phyloP scores from a whole-genome alignment of 1,139 yeast genomes.

The Hyphopichia fennica region DNA sequence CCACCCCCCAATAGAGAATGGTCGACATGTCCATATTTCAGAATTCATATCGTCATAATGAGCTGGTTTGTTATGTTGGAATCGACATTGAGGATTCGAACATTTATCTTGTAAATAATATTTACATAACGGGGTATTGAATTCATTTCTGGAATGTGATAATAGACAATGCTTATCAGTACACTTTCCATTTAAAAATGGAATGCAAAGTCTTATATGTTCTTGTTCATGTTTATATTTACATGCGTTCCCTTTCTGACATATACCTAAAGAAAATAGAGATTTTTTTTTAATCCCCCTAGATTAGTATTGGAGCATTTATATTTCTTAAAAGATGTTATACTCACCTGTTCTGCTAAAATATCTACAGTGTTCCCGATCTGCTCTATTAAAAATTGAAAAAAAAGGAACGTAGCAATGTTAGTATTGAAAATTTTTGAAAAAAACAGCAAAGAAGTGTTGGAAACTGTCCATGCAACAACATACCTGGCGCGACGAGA shows the following conservation, averaged over 20 bases:
- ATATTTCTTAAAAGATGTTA: constrained; percentile 1
- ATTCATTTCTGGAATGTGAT: constrained; percentile 58
- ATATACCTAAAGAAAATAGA: constrained; percentile 40
- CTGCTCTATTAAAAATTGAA: constrained; percentile 6
- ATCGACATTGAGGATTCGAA: constrained; percentile 54
- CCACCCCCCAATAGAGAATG: constrained; percentile 67
- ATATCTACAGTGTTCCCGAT: constrained; percentile 35
- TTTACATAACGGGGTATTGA: constrained; percentile 66
- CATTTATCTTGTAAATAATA: constrained; percentile 55
- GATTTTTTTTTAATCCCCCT: constrained; percentile 10
- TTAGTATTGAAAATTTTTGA: neutral
- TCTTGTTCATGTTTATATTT: constrained; percentile 52
- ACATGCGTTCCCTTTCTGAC: constrained; percentile 55
- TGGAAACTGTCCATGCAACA: too few species aligned
- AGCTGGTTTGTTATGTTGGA: constrained; percentile 40
- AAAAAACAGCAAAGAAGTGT: too few species aligned
- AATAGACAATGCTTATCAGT: constrained; percentile 48
- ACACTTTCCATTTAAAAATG: constrained; percentile 49
- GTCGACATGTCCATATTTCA: constrained; percentile 57
- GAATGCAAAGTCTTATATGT: constrained; percentile 57
- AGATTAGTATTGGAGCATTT: constrained; percentile 1
- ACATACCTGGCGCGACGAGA: constrained; percentile 8
- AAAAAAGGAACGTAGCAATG: neutral
- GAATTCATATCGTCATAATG: constrained; percentile 39
- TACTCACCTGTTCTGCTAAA: constrained; percentile 44